Evolutionary conservation across 441 rosid genomes (phyloP).

Genomic region (Oxalis stricta): DNA sequence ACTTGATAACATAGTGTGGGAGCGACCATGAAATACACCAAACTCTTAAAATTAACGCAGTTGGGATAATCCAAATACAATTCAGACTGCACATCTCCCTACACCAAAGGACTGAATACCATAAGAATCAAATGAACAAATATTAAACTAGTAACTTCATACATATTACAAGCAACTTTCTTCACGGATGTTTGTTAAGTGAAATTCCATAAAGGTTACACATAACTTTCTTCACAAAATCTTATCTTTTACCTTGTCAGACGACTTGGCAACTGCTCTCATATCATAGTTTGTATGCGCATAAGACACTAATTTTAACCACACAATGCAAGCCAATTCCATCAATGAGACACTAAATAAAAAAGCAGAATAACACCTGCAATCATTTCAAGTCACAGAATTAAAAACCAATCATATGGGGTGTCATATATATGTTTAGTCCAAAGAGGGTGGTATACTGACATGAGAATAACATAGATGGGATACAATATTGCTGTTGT

Average conservation of each 20-base stretch:
- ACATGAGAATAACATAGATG: conserved; percentile 77
- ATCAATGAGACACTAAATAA: conserved; percentile 61
- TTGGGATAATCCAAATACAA: conserved; percentile 24
- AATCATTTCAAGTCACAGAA: conserved; percentile 3
- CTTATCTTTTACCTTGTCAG: conserved; percentile 43
- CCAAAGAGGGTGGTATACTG: conserved; percentile 7
- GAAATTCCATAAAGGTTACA: too few species aligned
- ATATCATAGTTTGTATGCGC: conserved; percentile 80
- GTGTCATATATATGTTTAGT: too few species aligned
- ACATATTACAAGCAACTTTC: neutral
- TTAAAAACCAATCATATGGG: neutral
- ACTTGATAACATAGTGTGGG: conserved; percentile 99
- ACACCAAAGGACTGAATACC: too few species aligned
- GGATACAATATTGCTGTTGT: conserved; percentile 68
- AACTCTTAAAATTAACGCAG: conserved; percentile 57
- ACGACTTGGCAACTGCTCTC: conserved; percentile 49
- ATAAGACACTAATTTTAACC: conserved; percentile 81
- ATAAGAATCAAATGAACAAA: conserved; percentile 12
- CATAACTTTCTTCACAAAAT: neutral
- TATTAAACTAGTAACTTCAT: neutral
- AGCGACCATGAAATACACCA: conserved; percentile 92
- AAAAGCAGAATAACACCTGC: conserved; percentile 86
- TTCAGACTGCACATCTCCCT: conserved; percentile 36
- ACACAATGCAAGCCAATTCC: conserved; percentile 80
- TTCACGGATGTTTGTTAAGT: too few species aligned